Evolutionary conservation across 441 rosid genomes (phyloP), one percentile per base, ranked within the genome.

Genomic region (Bocquillonia castaneifolia): DNA sequence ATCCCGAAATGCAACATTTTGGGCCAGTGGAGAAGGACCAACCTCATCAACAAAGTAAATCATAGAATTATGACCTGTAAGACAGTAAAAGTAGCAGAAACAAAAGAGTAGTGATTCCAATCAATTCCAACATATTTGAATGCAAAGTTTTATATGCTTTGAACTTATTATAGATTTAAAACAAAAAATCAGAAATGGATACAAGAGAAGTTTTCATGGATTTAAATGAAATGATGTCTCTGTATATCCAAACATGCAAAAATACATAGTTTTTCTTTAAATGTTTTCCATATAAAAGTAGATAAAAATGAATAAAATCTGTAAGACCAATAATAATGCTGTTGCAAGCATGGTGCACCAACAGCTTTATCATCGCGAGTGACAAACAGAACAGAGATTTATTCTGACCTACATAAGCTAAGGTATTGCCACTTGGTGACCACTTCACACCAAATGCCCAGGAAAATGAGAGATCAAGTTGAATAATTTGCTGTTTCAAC

Each of bases 381-480:
- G 20, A 40, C 13, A 68, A 45, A 52, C 17, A 70, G 62, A 47
- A 62, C 59, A 65, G 68, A 72, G 68, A 73, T 66, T 77, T 65
- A n/a, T 74, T 80, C 97, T 87, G 74, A 94, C 99, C 99, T 79
- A 84, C 96, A 79, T 94, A 94, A 69, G 97, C 97, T 76, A 94
- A 83, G 63, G 97, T 94, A 55, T 87, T 90, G 77, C 99, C 99
- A 74, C 93, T 92, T 14, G 99, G 99, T 42, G 99, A 94, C 99
- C 99, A 94, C 81, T 86, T 90, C 71, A 89, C 99, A 74, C 97
- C 97, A 86, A 94, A 94, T 70, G 98, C 91, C 99, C 99, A 94
- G 55, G 98, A 90, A 85, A 76, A 83, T 69, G 98, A 90, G 71
- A 94, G 98, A 83, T 92, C 99, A 75, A 94, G 99, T 86, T 92